Percentiles rank a stretch among this genome's conserved stretches.
Evolutionary conservation across 2,329 filamentous ascomycete species (phyloP).

Genomic region (Fonsecaea erecta): DNA sequence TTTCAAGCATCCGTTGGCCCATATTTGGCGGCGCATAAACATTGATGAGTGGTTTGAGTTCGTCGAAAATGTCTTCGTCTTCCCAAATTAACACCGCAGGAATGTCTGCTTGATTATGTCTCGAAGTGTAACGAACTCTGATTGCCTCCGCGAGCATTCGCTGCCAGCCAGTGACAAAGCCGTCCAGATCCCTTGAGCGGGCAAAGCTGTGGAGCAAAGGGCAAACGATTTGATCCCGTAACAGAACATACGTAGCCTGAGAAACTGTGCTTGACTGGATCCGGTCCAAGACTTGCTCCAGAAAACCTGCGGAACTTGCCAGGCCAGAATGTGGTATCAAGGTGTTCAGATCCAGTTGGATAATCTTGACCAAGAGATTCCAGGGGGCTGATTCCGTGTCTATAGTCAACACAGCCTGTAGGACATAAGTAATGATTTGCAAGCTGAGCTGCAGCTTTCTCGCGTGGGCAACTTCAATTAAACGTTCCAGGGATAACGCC

Average conservation of each 20-base stretch:
- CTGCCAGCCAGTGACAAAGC: constrained; percentile 49
- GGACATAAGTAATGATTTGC: constrained; percentile 47
- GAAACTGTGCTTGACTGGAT: constrained; percentile 26
- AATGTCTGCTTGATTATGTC: constrained; percentile 36
- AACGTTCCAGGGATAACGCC: constrained; percentile 43
- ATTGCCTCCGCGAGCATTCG: constrained; percentile 47
- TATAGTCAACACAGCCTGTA: constrained; percentile 48
- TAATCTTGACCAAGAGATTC: constrained; percentile 48
- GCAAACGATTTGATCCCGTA: constrained; percentile 47
- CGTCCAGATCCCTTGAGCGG: constrained; percentile 46
- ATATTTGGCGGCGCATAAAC: constrained; percentile 26
- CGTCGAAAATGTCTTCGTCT: constrained; percentile 49
- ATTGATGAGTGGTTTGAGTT: constrained; percentile 38
- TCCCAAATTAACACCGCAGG: constrained; percentile 49
- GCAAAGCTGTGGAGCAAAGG: constrained; percentile 49
- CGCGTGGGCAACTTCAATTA: constrained; percentile 47
- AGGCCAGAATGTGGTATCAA: constrained; percentile 52
- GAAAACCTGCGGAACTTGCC: constrained; percentile 43
- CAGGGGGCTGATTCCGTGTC: constrained; percentile 42
- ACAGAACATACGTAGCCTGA: constrained; percentile 38
- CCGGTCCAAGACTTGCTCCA: constrained; percentile 45
- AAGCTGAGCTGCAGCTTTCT: constrained; percentile 48
- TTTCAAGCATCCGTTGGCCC: constrained; percentile 22
- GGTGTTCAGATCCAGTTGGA: constrained; percentile 49
- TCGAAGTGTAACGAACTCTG: constrained; percentile 34